Evolutionary conservation across 2,329 filamentous ascomycete genomes (phyloP), one percentile per base, ranked within the genome.

Genomic region (Phaeophleospora eucalypticola): DNA sequence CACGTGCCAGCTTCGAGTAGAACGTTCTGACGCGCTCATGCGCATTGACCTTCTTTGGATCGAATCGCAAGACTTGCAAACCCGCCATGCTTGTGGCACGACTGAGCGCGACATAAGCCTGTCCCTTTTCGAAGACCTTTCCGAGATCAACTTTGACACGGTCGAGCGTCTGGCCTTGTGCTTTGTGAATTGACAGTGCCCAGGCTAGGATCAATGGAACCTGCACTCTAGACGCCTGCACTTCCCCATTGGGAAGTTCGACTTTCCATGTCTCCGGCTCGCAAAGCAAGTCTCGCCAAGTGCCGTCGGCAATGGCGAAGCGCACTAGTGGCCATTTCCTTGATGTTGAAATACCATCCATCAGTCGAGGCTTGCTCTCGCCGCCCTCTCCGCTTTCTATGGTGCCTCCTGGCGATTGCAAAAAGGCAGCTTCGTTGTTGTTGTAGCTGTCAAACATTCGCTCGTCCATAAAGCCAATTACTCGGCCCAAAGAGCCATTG

Each of bases 131-230:
- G 60, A 98, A 98, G 1, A 95, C 87, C 52, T 82, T 86, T 21
- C 89, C 87, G 0, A 98, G 76, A 64, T 98, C 89, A 19, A 98
- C 93, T 63, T 95, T 95, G 49, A 98, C 93, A 41, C 91, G 79
- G 62, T 95, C 89, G 19, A 96, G 73, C 1, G 91, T 97, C 67
- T 97, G 91, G 1, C 91, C 91, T 65, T 97, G 91, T 1, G 93
- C 93, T 70, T 98, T 98, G 74, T 98, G 93, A 49, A 98, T 98
- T 1, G 89, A 95, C 16, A 98, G 72, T 2, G 93, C 93, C 93
- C 93, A 98, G 0, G 93, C 93, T 21, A 98, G 76, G 53, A 98
- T 97, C 41, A 98, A 76, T 0, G 93, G 93, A 4, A 81, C 68
- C 49, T 81, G 77, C 37, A 78, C 79, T 33, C 93, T 86, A 51